Base-by-base conservation (phyloP, 2,329 filamentous ascomycete species). In the Hymenoscyphus salicellus region DNA sequence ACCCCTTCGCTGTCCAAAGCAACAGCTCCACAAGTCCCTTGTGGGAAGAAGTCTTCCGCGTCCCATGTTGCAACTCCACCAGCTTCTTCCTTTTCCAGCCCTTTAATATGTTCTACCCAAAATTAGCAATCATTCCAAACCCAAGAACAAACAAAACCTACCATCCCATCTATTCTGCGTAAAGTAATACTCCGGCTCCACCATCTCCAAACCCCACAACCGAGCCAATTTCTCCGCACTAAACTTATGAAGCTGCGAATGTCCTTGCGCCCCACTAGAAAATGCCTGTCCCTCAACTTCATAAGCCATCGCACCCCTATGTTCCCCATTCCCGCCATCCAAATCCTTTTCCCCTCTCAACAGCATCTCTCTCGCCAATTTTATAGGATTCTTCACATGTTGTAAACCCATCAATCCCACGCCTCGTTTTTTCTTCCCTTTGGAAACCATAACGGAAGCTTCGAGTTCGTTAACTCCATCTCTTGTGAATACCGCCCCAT, bases 401-500 rank as follows among this genome's bases (percentile, higher is more conserved):
- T 82, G 83, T 16, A 96, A 76, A 2, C 91, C 85, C 79, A 91
- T 91, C 5, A 92, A 86, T 2, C 91, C 91, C 0, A 91, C 90
- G 17, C 88, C 92, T 41, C 91, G 85, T 80, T 96, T 97, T 49
- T 86, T 83, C 63, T 82, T 81, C 0, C 89, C 89, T 32, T 83
- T 82, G 1, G 89, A 90, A 0, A 96, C 90, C 92, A 96, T 96
- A 60, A 96, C 85, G 8, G 87, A 91, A 1, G 91, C 91, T 78
- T 97, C 93, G 66, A 96, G 87, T 79, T 97, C 91, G 75, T 93
- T 93, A 67, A 88, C 84, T 20, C 93, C 93, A 69, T 89, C 88
- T 60, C 88, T 86, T 0, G 92, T 96, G 77, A 96, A 97, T 23
- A 96, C 92, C 60, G 92, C 91, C 61, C 93, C 93, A 72, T 87